Conservation (phyloP, 139 green algal species). For the Picochlorum costavermella region DNA sequence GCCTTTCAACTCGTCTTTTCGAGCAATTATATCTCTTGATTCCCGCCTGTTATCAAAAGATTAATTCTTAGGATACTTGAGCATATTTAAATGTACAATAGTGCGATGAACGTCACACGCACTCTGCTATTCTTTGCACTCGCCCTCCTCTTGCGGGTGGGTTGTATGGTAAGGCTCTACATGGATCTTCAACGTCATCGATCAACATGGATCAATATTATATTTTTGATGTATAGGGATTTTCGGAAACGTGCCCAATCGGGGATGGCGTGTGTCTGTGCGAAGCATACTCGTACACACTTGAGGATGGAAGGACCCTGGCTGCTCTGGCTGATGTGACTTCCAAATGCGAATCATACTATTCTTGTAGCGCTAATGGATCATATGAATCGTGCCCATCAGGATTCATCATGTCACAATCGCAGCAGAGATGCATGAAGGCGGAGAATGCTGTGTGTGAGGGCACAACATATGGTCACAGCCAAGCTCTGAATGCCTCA, state of each 20-base stretch:
- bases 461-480: neutral
- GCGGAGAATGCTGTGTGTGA: neutral
- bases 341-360: neutral
- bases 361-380: neutral
- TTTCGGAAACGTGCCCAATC: neutral
- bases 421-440: neutral
- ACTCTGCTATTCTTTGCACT: too few relatives aligned
- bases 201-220: too few relatives aligned
- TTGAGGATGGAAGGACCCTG: neutral
- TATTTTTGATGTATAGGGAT: neutral
- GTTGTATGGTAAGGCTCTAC: too few relatives aligned
- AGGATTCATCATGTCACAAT: neutral
- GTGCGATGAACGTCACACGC: too few relatives aligned
- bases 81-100: neutral
- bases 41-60: too few relatives aligned
- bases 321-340: neutral
- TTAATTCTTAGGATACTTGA: neutral
- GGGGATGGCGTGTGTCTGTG: neutral
- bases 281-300: neutral
- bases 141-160: too few relatives aligned
- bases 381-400: neutral
- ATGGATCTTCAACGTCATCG: too few relatives aligned
- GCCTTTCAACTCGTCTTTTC: too few relatives aligned
- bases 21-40: too few relatives aligned
- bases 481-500: too few relatives aligned